Percentiles rank a stretch among this genome's conserved stretches.
Evolutionary conservation across 176 grass and related monocot genomes (phyloP).

Genomic region (Lolium multiflorum): DNA sequence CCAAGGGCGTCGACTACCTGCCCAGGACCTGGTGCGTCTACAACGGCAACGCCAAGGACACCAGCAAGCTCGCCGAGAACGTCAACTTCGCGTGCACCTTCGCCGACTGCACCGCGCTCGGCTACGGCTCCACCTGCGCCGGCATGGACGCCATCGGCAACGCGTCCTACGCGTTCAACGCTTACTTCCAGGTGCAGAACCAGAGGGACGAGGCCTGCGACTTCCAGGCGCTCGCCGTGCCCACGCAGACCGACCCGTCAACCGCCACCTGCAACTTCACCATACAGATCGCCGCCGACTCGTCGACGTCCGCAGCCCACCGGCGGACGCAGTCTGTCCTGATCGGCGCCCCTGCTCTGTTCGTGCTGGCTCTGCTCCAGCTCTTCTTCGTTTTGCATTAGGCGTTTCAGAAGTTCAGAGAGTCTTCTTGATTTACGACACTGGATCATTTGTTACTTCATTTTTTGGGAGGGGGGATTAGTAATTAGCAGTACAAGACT

Average conservation of each 20-base stretch:
- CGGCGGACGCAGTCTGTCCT: background rate
- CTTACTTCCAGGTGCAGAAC: slow-evolving; percentile 67
- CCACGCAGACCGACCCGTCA: slow-evolving; percentile 52
- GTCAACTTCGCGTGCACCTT: slow-evolving; percentile 67
- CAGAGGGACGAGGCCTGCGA: slow-evolving; percentile 48
- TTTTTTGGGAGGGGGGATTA: background rate
- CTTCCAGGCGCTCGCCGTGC: slow-evolving; percentile 58
- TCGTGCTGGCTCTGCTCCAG: background rate
- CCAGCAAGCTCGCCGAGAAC: slow-evolving; percentile 56
- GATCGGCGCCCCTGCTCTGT: background rate
- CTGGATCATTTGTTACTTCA: slow-evolving; percentile 4
- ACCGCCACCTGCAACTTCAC: slow-evolving; percentile 63
- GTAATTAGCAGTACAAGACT: background rate
- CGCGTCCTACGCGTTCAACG: slow-evolving; percentile 74
- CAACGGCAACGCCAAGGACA: slow-evolving; percentile 51
- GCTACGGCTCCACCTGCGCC: slow-evolving; percentile 53
- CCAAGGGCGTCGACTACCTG: slow-evolving; percentile 53
- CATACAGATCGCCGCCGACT: slow-evolving; percentile 48
- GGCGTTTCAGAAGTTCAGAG: background rate
- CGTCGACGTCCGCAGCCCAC: slow-evolving; percentile 40
- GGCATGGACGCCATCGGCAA: slow-evolving; percentile 64
- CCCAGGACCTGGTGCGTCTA: slow-evolving; percentile 59
- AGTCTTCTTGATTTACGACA: background rate
- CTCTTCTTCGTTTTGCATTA: slow-evolving; percentile 26
- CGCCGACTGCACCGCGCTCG: slow-evolving; percentile 74